A percentile compares a stretch with the other conserved stretches of the same genome.
Evolutionary conservation across 768 basidiomycete genomes (phyloP).

Genomic region (Tricholoma terreum): DNA sequence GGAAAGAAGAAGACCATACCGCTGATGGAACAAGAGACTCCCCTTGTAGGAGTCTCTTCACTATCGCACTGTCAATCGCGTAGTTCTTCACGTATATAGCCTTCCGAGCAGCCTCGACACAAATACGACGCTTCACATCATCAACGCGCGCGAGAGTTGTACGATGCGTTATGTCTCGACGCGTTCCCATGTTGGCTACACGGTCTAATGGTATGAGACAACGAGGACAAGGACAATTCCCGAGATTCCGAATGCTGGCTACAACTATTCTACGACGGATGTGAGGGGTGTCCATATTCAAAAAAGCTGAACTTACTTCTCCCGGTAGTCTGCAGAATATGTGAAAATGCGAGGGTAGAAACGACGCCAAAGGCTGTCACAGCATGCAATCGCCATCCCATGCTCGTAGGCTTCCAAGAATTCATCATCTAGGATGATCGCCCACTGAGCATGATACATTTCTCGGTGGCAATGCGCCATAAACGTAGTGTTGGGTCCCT

Average conservation of each 20-base stretch:
- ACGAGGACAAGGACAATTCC: conserved; percentile 15
- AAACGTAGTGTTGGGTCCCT: background rate
- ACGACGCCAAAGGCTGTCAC: conserved; percentile 9
- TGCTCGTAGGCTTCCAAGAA: conserved; percentile 11
- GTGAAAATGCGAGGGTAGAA: conserved; percentile 20
- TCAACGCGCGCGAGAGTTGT: background rate
- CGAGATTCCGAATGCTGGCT: conserved; percentile 10
- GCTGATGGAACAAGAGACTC: conserved; percentile 11
- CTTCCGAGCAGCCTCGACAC: conserved; percentile 14
- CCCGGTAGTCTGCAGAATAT: conserved; percentile 28
- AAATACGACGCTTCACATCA: background rate
- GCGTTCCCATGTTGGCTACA: conserved; percentile 4
- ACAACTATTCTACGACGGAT: conserved; percentile 13
- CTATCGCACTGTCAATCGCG: conserved; percentile 19
- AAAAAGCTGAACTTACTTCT: conserved; percentile 17
- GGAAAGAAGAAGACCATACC: no score
- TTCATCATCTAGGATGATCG: conserved; percentile 14
- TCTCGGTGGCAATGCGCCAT: conserved; percentile 22
- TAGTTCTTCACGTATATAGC: conserved; percentile 25
- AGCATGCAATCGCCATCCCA: conserved; percentile 17
- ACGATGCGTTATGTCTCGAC: background rate
- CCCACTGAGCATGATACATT: conserved; percentile 24
- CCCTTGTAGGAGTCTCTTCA: conserved; percentile 21
- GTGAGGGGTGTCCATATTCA: background rate
- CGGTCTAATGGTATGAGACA: conserved; percentile 7